Percentiles rank a stretch among this genome's conserved stretches.
Conservation (phyloP, 495 filamentous ascomycete genomes). For the Aspergillus mulundensis region DNA sequence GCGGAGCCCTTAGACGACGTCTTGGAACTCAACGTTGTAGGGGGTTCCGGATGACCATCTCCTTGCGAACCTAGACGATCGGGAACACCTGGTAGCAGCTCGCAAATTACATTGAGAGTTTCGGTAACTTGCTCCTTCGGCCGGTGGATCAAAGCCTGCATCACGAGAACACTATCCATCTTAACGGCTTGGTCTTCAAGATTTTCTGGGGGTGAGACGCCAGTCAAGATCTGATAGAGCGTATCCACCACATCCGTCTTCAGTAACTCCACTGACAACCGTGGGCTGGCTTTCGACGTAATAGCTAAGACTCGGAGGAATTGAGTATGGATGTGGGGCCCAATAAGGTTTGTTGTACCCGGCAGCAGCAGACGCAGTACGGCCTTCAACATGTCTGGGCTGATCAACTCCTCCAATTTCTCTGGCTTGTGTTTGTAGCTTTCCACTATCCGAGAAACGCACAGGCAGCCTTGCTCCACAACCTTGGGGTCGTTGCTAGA, state of each 20-base stretch:
- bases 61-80: conserved; percentile 37
- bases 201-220: conserved; percentile 83
- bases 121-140: conserved; percentile 97
- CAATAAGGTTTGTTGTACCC: conserved; percentile 93
- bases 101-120: conserved; percentile 96
- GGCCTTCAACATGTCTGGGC: conserved; percentile 76
- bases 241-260: conserved; percentile 98
- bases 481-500: conserved; percentile 92
- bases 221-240: conserved; percentile 94
- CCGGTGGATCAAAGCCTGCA: conserved; percentile 96
- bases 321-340: conserved; percentile 92
- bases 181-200: conserved; percentile 77
- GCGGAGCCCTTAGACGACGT: conserved; percentile 57
- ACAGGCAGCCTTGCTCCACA: conserved; percentile 93
- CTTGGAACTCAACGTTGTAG: conserved; percentile 31
- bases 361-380: conserved; percentile 88
- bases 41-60: conserved; percentile 45
- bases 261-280: conserved; percentile 81
- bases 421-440: conserved; percentile 85
- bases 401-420: conserved; percentile 89
- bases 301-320: conserved; percentile 89
- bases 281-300: conserved; percentile 81
- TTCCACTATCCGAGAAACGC: conserved; percentile 94
- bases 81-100: conserved; percentile 67
- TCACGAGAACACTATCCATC: conserved; percentile 95